Evolutionary conservation across 345 rosid genomes (phyloP).

Genomic region (Melastoma malabathricum): DNA sequence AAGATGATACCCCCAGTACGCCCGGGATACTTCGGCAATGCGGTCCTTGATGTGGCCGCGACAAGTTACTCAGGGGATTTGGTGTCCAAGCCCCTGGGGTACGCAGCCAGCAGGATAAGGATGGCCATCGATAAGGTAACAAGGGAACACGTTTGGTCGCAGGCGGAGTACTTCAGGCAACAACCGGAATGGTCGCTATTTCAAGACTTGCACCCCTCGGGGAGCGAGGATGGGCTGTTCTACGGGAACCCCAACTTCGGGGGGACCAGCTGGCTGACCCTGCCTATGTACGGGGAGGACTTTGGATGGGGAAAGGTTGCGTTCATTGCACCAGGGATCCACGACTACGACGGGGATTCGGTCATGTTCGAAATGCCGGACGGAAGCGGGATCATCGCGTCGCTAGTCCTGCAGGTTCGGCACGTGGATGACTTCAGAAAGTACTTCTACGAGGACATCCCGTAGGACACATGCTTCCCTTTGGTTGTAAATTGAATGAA

Average conservation of each 20-base stretch:
- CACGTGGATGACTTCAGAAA: too few relatives aligned
- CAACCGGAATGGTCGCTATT: conserved; percentile 29
- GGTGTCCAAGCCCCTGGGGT: conserved; percentile 27
- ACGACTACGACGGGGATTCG: conserved; percentile 41
- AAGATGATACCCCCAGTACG: conserved; percentile 29
- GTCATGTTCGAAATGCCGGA: conserved; percentile 9
- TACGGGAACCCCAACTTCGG: conserved; percentile 55
- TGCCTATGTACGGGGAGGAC: conserved; percentile 43
- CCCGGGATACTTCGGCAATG: conserved; percentile 27
- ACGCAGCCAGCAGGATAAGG: conserved; percentile 24
- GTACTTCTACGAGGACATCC: too few relatives aligned
- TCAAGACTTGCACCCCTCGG: conserved; percentile 39
- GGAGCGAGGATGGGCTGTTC: conserved; percentile 32
- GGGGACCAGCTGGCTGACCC: conserved; percentile 43
- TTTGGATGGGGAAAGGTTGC: conserved; percentile 56
- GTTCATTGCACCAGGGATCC: conserved; percentile 38
- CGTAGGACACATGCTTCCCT: too few relatives aligned
- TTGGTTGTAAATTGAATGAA: too few relatives aligned
- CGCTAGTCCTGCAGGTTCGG: too few relatives aligned
- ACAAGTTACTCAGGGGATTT: conserved; percentile 24
- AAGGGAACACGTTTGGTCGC: conserved; percentile 20
- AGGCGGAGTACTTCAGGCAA: conserved; percentile 25
- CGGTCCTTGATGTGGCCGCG: conserved; percentile 28
- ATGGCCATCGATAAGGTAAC: conserved; percentile 31
- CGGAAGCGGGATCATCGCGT: too few relatives aligned